Conservation (phyloP, 129 eudicot genomes). For the Chrysanthemum seticuspe region DNA sequence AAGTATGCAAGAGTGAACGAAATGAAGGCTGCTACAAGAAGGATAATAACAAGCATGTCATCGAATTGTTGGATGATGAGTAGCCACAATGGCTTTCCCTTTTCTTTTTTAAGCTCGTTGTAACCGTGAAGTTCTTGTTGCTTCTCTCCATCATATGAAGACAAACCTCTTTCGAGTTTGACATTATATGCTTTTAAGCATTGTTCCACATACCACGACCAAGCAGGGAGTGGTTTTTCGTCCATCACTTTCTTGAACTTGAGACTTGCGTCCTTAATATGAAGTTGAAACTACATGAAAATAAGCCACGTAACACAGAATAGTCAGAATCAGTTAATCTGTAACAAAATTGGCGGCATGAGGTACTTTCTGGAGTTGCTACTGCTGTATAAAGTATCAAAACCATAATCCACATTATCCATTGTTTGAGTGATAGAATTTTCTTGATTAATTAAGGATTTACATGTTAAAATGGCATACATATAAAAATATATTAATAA, state of each 20-base stretch:
- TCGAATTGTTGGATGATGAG: constrained; percentile 73
- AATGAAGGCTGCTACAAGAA: constrained; percentile 76
- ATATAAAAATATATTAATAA: too few species aligned
- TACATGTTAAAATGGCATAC: too few species aligned
- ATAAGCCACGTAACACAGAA: constrained; percentile 1
- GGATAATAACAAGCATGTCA: constrained; percentile 71
- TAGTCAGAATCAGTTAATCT: neutral
- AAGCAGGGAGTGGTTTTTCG: constrained; percentile 63
- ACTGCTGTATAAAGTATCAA: too few species aligned
- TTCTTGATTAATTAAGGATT: too few species aligned
- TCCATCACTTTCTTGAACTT: constrained; percentile 38
- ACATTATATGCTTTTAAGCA: constrained; percentile 76
- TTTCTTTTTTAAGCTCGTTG: constrained; percentile 75
- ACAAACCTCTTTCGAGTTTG: constrained; percentile 69
- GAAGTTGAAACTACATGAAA: constrained; percentile 8
- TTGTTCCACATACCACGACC: constrained; percentile 76
- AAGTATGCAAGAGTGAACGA: constrained; percentile 65
- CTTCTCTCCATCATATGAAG: constrained; percentile 62
- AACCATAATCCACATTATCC: too few species aligned
- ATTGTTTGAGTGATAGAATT: too few species aligned
- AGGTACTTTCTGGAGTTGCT: neutral
- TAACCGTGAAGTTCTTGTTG: constrained; percentile 59
- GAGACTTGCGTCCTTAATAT: constrained; percentile 9
- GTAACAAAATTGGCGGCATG: neutral
- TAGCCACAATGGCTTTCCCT: constrained; percentile 69